Evolutionary conservation across 73 alveolate genomes (phyloP).

Genomic region (Stentor coeruleus): DNA sequence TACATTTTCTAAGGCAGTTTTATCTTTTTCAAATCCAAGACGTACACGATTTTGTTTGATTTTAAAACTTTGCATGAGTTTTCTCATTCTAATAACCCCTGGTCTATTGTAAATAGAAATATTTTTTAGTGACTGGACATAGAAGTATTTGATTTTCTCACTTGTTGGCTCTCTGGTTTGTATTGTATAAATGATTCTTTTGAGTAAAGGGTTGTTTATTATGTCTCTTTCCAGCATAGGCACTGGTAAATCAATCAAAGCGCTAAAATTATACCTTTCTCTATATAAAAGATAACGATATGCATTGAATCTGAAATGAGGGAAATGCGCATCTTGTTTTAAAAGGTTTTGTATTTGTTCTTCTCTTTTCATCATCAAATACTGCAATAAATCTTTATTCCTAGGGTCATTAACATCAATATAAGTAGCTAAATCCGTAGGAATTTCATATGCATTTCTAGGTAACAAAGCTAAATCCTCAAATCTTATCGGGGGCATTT

Average conservation of each 20-base stretch:
- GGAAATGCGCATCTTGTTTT: conserved; percentile 75
- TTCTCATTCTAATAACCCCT: conserved; percentile 29
- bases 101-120: conserved; percentile 29
- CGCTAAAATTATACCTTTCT: conserved; percentile 51
- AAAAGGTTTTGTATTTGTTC: conserved; percentile 64
- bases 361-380: conserved; percentile 67
- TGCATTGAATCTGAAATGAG: conserved; percentile 51
- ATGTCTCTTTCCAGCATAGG: conserved; percentile 80
- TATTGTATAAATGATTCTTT: conserved; percentile 26
- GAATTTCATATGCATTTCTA: conserved; percentile 55
- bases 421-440: conserved; percentile 59
- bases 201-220: conserved; percentile 30
- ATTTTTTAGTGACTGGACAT: conserved; percentile 15
- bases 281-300: conserved; percentile 68
- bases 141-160: conserved; percentile 23
- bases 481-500: conserved; percentile 89
- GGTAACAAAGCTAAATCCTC: conserved; percentile 65
- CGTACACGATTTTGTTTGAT: conserved; percentile 3
- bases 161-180: neutral
- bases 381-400: conserved; percentile 73
- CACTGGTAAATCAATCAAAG: conserved; percentile 47
- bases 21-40: conserved; percentile 33
- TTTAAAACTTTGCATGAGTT: conserved; percentile 20
- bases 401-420: conserved; percentile 98
- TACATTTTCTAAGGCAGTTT: conserved; percentile 36